A percentile compares a stretch with the other conserved stretches of the same genome.
Conservation (phyloP, 192 early-diverging fungal species). For the Linnemannia elongata region DNA sequence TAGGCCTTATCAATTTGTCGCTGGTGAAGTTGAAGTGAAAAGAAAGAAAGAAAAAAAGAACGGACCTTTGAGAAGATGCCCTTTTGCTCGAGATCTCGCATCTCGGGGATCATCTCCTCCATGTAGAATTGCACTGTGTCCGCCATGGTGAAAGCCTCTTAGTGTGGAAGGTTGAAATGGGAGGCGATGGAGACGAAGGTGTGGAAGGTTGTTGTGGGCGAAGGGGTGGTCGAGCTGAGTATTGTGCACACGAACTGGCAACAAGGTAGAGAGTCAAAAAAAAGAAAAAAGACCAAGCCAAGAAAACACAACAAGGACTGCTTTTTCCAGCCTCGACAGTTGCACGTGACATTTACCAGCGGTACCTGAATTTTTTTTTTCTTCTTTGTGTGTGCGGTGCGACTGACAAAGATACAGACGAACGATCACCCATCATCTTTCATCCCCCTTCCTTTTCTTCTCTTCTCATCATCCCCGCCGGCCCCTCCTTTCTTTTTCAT, state of each 20-base stretch:
- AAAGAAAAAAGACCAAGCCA: constrained; percentile 10
- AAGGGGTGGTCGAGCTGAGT: neutral
- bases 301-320: constrained; percentile 25
- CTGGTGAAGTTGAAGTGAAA: neutral
- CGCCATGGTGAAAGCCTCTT: constrained; percentile 76
- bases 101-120: constrained; percentile 93
- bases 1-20: neutral
- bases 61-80: constrained; percentile 84
- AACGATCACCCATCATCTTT: constrained; percentile 13
- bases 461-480: neutral
- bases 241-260: neutral
- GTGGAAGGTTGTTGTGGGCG: neutral
- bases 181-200: neutral
- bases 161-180: neutral
- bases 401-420: neutral
- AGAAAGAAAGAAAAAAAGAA: neutral
- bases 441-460: neutral
- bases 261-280: neutral
- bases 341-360: constrained; percentile 10
- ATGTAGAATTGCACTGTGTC: constrained; percentile 92
- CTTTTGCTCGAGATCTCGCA: constrained; percentile 88
- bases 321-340: neutral
- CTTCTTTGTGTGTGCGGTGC: neutral
- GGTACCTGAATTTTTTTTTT: constrained; percentile 29
- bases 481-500: neutral